These are phyloP conservation scores for Aspergillus panamensis DNA, from an alignment of 495 filamentous ascomycete species.

Conservation along the genomic window DNA sequence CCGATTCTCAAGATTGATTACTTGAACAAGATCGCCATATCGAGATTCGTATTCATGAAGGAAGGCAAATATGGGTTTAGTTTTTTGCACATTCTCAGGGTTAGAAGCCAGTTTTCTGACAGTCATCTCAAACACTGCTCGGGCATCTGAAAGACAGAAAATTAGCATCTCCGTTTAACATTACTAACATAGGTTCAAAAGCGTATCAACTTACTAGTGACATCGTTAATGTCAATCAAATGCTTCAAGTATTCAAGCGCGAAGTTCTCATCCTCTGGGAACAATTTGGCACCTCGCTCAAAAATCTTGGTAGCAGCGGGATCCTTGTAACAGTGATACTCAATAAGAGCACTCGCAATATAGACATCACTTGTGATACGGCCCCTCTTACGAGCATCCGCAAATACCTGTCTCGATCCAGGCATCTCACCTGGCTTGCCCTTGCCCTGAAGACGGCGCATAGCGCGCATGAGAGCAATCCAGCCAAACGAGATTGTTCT, in stretches of 20 bases:
- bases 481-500: constrained; percentile 84
- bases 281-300: constrained; percentile 86
- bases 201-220: constrained; percentile 68
- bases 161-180: constrained; percentile 21
- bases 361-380: constrained; percentile 91
- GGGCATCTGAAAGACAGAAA: constrained; percentile 60
- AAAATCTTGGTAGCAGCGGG: constrained; percentile 89
- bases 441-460: constrained; percentile 92
- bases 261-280: constrained; percentile 87
- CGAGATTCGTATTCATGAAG: constrained; percentile 94
- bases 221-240: constrained; percentile 83
- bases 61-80: constrained; percentile 80
- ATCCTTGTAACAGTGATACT: constrained; percentile 94
- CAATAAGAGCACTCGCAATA: constrained; percentile 83
- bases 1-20: constrained; percentile 83
- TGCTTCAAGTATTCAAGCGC: constrained; percentile 93
- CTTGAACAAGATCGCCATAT: constrained; percentile 85
- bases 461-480: constrained; percentile 90
- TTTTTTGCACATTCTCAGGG: constrained; percentile 64
- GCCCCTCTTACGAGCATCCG: constrained; percentile 78
- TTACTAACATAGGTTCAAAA: background rate
- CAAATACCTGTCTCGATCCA: constrained; percentile 81
- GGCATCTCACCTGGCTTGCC: constrained; percentile 66
- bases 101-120: constrained; percentile 73
- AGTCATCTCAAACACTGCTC: constrained; percentile 90